A percentile compares a stretch with the other conserved stretches of the same genome.
Conservation (phyloP, 352 stramenopile species). For the Pythium chondricola region DNA sequence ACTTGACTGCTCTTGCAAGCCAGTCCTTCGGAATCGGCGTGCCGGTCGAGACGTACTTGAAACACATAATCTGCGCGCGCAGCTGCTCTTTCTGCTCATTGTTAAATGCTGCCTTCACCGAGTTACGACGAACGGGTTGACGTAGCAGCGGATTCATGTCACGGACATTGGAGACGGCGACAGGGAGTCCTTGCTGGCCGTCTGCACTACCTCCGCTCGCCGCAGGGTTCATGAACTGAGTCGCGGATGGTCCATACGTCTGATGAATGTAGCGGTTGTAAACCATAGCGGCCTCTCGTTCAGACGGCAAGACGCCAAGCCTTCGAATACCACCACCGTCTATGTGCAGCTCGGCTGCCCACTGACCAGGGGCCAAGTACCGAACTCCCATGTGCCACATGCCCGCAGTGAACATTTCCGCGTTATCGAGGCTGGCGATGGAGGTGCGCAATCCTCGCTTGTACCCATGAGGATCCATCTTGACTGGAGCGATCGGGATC, state of each 20-base stretch:
- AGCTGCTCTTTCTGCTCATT: slow-evolving; percentile 85
- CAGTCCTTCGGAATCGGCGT: slow-evolving; percentile 74
- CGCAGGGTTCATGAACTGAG: slow-evolving; percentile 85
- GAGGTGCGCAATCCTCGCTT: slow-evolving; percentile 58
- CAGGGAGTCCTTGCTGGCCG: slow-evolving; percentile 26
- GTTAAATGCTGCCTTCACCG: slow-evolving; percentile 58
- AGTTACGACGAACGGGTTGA: slow-evolving; percentile 27
- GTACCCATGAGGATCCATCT: slow-evolving; percentile 39
- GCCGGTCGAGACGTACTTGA: slow-evolving; percentile 84
- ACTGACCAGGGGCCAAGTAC: slow-evolving; percentile 67
- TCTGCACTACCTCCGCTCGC: not conserved
- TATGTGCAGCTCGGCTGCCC: slow-evolving; percentile 78
- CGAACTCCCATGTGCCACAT: slow-evolving; percentile 84
- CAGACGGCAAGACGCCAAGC: slow-evolving; percentile 56
- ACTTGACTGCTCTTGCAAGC: slow-evolving; percentile 60
- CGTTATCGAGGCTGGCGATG: slow-evolving; percentile 60
- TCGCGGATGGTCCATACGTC: slow-evolving; percentile 68
- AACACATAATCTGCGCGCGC: slow-evolving; percentile 88
- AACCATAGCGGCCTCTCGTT: slow-evolving; percentile 72
- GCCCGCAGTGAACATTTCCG: slow-evolving; percentile 62
- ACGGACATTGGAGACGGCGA: slow-evolving; percentile 39
- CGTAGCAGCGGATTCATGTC: slow-evolving; percentile 53
- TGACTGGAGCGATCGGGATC: slow-evolving; percentile 11
- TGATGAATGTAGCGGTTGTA: slow-evolving; percentile 87
- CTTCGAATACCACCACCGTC: slow-evolving; percentile 76